phyloP scores from a whole-genome alignment of 2,329 filamentous ascomycete species.

The Canariomyces notabilis region DNA sequence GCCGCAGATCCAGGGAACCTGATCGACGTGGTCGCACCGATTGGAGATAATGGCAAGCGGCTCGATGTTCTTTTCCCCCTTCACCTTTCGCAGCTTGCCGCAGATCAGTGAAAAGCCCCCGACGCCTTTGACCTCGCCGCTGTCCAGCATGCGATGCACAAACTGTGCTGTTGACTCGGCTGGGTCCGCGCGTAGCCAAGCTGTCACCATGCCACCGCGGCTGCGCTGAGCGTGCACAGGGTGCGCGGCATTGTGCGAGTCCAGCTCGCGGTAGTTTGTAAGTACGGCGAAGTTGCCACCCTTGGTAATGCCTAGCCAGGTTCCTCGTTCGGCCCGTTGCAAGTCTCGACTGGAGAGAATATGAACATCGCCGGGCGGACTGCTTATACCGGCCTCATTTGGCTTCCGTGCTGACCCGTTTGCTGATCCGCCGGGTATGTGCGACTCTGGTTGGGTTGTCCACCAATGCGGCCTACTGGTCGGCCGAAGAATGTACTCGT shows the following conservation, averaged over 20 bases:
- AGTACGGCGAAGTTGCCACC: constrained; percentile 57
- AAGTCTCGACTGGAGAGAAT: constrained; percentile 59
- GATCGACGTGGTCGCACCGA: constrained; percentile 45
- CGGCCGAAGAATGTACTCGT: constrained; percentile 64
- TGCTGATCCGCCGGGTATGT: constrained; percentile 10
- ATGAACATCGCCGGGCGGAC: constrained; percentile 23
- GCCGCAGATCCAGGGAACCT: constrained; percentile 55
- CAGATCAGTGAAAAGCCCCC: constrained; percentile 65
- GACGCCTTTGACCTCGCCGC: constrained; percentile 52
- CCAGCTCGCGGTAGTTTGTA: constrained; percentile 61
- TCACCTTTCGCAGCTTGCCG: constrained; percentile 45
- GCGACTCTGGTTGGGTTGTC: constrained; percentile 39
- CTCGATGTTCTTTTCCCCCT: constrained; percentile 31
- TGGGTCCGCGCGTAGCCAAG: constrained; percentile 51
- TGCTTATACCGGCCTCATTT: constrained; percentile 1
- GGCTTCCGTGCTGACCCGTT: constrained; percentile 5
- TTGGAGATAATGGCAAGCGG: constrained; percentile 60
- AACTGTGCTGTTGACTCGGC: constrained; percentile 46
- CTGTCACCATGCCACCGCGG: constrained; percentile 59
- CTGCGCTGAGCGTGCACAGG: constrained; percentile 52
- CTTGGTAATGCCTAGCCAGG: constrained; percentile 60
- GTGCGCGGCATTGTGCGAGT: constrained; percentile 44
- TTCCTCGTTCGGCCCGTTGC: constrained; percentile 57
- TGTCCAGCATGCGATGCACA: constrained; percentile 48
- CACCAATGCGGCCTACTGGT: constrained; percentile 63